Evolutionary conservation across 176 grass and related monocot species (phyloP), one percentile per base, ranked within the genome.

Genomic region (Musa beccarii): DNA sequence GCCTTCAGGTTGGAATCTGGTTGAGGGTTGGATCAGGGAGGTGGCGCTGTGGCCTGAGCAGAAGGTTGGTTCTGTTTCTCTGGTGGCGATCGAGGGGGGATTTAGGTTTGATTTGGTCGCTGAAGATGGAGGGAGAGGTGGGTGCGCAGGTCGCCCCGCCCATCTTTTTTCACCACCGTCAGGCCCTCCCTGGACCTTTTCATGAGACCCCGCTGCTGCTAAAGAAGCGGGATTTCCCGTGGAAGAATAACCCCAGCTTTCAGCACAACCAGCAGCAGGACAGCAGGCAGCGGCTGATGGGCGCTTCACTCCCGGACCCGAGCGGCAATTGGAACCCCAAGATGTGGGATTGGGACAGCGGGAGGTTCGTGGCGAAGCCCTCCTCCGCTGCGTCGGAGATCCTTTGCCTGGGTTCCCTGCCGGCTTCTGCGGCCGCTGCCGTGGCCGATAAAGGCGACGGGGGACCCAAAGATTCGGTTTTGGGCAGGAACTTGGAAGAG

Each of bases 271-370:
- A 75, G 23, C 25, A 63, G 20, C 59, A 74, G 50, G 71, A 73
- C 57, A 79, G 53, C 16, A 81, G 77, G 72, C 75, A 72, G 57
- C 84, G 73, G 28, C 43, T 75, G 52, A 52, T 75, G 84, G 76
- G 68, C n/a, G 52, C 76, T 59, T 15, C 61, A 65, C 28, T 70
- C 71, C 49, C 78, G 10, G 74, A 78, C 63, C 68, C 73, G 1
- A 20, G 21, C 10, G 88, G 76, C 6, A 92, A 83, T 86, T 99
- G 95, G 95, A 94, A 99, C 83, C 90, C 88, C 24, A 84, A 76
- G 62, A 81, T 87, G 78, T 99, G 95, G 95, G 87, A 94, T 55
- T 99, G 95, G 95, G 95, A 99, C 79, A 94, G 91, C 83, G 77
- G 86, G 67, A 10, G 76, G 17, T 87, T 99, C 59, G 74, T 83